Base-by-base conservation (phyloP, 192 early-diverging fungal genomes). In the Paraglomus brasilianum region DNA sequence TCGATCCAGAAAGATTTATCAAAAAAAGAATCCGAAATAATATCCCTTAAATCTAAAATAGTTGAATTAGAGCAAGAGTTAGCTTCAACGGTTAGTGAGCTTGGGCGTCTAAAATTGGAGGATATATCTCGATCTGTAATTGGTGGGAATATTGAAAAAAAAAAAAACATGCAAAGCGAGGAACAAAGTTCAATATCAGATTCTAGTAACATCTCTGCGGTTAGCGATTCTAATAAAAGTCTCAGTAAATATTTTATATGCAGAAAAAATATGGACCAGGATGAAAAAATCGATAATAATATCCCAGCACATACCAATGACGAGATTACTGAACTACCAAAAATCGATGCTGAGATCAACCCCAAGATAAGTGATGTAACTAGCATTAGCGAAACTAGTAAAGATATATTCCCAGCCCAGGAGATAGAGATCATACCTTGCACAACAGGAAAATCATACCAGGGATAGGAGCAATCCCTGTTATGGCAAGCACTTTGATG, bases 401-500 rank as follows among this genome's bases (percentile, higher is more conserved):
- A 30, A 3, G 3, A 30, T 30, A 30, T 30, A 30, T 3, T 3
- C 30, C 30, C 1, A 30, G 1, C 30, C 3, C 30, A 30, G 3
- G 30, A 30, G 3, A 30, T 30, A 30, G n/a, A n/a, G n/a, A n/a
- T n/a, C n/a, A n/a, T n/a, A 65, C 24, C 62, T 65, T 65, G 62
- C 47, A 49, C 24, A 65, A 30, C 62, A 8, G 46, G 10, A 36
- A 65, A 65, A 46, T 65, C 13, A 64, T 36, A 24, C 62, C 46
- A 62, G 59, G 59, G 15, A 62, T 44, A 21, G 14, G 14, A 24
- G 14, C 14, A 1, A 56, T 21, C 4, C n/a, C 53, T 2, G 19
- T 15, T 2, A 4, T 56, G 6, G 14, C 14, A 24, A 24, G 14
- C 2, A 24, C 1, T 24, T 56, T 56, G 19, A 56, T 21, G 53